Percentiles rank a stretch among this genome's conserved stretches.
Conservation (phyloP, 164 flowering plant species). For the Umbilicus rupestris region DNA sequence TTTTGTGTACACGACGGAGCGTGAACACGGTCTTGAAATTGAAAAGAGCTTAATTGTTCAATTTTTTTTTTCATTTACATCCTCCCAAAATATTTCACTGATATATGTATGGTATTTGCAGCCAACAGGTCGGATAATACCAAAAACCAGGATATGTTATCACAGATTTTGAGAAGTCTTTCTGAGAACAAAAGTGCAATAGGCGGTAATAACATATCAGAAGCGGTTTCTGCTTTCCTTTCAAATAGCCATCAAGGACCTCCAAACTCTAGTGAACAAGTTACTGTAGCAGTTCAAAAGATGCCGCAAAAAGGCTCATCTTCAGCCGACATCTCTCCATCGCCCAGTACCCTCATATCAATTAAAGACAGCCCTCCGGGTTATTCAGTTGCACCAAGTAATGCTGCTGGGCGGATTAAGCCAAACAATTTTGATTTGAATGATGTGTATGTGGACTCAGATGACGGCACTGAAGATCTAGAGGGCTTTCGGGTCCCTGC, state of each 20-base stretch:
- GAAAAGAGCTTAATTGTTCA: too few relatives aligned
- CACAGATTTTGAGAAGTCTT: slow-evolving; percentile 55
- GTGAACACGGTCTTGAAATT: too few relatives aligned
- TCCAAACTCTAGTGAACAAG: slow-evolving; percentile 11
- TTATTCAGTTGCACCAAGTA: slow-evolving; percentile 14
- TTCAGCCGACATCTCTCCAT: slow-evolving; percentile 16
- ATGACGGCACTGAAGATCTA: slow-evolving; percentile 40
- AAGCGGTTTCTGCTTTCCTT: slow-evolving; percentile 18
- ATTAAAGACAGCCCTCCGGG: slow-evolving; percentile 14
- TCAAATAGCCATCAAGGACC: slow-evolving; percentile 18
- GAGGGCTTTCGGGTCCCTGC: slow-evolving; percentile 27
- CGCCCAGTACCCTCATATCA: slow-evolving; percentile 10
- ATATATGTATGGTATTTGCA: slow-evolving; percentile 21
- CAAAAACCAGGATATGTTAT: slow-evolving; percentile 48
- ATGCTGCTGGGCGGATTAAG: slow-evolving; percentile 17
- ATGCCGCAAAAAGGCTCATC: slow-evolving; percentile 13
- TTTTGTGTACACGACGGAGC: too few relatives aligned
- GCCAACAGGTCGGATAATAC: slow-evolving; percentile 38
- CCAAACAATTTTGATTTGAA: slow-evolving; percentile 65
- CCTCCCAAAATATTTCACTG: neutral
- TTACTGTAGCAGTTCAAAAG: slow-evolving; percentile 13
- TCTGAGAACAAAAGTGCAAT: slow-evolving; percentile 24
- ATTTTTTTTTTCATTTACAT: neutral
- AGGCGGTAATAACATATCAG: slow-evolving; percentile 33
- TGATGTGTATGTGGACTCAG: slow-evolving; percentile 48